A percentile compares a stretch with the other conserved stretches of the same genome.
Evolutionary conservation across 192 early-diverging fungal species (phyloP).

Genomic region (Dispira parvispora): DNA sequence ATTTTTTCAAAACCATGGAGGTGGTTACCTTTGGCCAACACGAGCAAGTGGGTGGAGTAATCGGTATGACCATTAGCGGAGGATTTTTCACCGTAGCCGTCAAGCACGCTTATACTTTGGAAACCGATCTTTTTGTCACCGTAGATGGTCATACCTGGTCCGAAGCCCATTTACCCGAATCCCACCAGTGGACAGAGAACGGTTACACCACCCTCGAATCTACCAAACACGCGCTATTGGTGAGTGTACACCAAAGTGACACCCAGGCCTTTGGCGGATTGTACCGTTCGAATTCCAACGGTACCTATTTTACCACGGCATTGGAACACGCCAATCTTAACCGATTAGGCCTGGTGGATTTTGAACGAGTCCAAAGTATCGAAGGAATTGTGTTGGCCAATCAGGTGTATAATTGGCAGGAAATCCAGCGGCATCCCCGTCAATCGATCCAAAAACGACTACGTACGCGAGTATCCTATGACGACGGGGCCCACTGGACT

Average conservation of each 20-base stretch:
- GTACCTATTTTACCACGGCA: slow-evolving; percentile 64
- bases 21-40: slow-evolving; percentile 38
- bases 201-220: slow-evolving; percentile 83
- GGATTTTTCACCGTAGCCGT: slow-evolving; percentile 54
- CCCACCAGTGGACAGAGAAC: slow-evolving; percentile 32
- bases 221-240: slow-evolving; percentile 45
- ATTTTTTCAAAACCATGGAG: slow-evolving; percentile 47
- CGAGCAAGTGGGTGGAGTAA: slow-evolving; percentile 40
- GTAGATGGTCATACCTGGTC: slow-evolving; percentile 47
- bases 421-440: slow-evolving; percentile 19
- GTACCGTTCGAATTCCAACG: slow-evolving; percentile 75
- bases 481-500: slow-evolving; percentile 70
- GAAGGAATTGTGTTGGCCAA: slow-evolving; percentile 78
- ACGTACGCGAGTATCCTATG: slow-evolving; percentile 62
- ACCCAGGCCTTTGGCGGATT: slow-evolving; percentile 42
- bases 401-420: slow-evolving; percentile 61
- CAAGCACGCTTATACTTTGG: slow-evolving; percentile 31
- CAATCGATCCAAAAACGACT: slow-evolving; percentile 34
- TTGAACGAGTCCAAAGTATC: slow-evolving; percentile 70
- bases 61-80: slow-evolving; percentile 53
- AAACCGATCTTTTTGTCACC: slow-evolving; percentile 46
- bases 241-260: slow-evolving; percentile 45
- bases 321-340: slow-evolving; percentile 73
- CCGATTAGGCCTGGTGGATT: slow-evolving; percentile 59
- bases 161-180: slow-evolving; percentile 40